Percentiles rank a stretch among this genome's conserved stretches.
These are phyloP conservation scores for Hyaloscypha bicolor DNA, from an alignment of 495 filamentous ascomycete genomes.

Conservation along the genomic window DNA sequence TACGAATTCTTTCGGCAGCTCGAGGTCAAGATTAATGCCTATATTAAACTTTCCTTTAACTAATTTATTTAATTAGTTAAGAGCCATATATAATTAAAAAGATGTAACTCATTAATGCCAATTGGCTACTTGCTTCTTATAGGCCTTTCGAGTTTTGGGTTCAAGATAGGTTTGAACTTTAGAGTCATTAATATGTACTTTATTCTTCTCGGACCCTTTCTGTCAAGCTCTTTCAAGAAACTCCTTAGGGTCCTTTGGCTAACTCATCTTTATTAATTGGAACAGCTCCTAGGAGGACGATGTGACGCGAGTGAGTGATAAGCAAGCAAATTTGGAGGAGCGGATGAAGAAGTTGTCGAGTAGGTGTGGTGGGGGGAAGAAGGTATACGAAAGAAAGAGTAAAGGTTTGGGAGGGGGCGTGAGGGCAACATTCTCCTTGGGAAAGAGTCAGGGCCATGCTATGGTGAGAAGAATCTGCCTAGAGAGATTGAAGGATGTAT, in stretches of 20 bases:
- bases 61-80: too few species aligned
- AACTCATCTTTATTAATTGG: not conserved
- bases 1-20: too few species aligned
- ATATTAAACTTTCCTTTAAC: too few species aligned
- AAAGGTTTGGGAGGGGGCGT: not conserved
- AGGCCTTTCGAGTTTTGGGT: too few species aligned
- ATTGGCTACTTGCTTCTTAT: too few species aligned
- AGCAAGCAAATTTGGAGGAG: not conserved
- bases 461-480: conserved; percentile 3
- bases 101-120: too few species aligned
- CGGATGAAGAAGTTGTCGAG: not conserved
- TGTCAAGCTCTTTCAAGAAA: not conserved
- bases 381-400: conserved; percentile 5
- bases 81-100: too few species aligned
- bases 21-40: too few species aligned
- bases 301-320: not conserved
- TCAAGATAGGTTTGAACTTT: too few species aligned
- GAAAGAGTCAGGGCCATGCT: conserved; percentile 6
- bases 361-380: not conserved
- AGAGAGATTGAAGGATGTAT: not conserved
- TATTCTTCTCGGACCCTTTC: too few species aligned
- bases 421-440: conserved; percentile 5
- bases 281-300: too few species aligned
- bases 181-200: too few species aligned
- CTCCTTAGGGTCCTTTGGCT: not conserved